Evolutionary conservation across 768 basidiomycete genomes (phyloP), one percentile per base, ranked within the genome.

Genomic region (Naganishia friedmannii): DNA sequence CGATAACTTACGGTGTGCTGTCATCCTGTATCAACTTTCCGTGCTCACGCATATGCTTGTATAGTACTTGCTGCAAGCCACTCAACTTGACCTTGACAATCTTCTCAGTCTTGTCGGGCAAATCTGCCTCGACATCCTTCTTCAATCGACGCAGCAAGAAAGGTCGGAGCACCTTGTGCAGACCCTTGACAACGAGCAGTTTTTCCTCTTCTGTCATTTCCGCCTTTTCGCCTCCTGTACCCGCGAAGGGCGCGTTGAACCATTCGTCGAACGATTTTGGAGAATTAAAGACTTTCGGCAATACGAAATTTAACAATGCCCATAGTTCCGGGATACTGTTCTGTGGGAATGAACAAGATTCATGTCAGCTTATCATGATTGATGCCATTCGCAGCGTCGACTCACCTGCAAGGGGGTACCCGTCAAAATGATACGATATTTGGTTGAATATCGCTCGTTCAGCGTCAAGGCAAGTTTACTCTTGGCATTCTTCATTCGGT

Each of bases 181-280:
- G 82, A 77, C 96, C 94, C 67, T 94, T 89, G 78, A 99, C 96
- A 77, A 99, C 92, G 68, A 98, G 89, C 45, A 98, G 85, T 3
- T 92, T 91, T 84, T 99, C 96, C 90, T 98, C 96, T 90, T 99
- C 96, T 83, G 95, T 96, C 84, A 98, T 82, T 84, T 96, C 93
- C 78, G 98, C 95, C 86, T 95, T 96, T 83, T 99, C 96, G 46
- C 75, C 73, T 34, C 95, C 95, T n/a, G 93, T 92, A 82, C 92
- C 97, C 70, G 96, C 95, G 74, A 99, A 99, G 0, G 96, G 96
- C 1, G 95, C 96, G 83, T 97, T 98, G 86, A 98, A 99, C 96
- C 96, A 99, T 78, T 98, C 96, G 76, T 98, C 96, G 80, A 99
- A 98, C 26, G 93, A 95, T 80, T 97, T 95, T 71, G 96, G 93